Base-by-base conservation (phyloP, 805 yeast species). In the Deakozyma indianensis region DNA sequence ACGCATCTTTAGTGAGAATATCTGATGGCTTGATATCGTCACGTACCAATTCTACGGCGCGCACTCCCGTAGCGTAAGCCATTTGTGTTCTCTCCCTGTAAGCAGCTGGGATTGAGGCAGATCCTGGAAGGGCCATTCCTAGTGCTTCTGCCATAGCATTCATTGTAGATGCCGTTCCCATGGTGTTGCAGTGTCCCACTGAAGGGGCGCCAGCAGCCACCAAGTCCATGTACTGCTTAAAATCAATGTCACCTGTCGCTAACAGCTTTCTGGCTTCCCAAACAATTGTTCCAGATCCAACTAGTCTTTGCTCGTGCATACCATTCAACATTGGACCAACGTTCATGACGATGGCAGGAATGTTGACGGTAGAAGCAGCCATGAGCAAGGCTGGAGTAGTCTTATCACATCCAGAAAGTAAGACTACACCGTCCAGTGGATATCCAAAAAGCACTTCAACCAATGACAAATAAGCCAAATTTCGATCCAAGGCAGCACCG, bases 151-250 rank as follows among this genome's bases (percentile, higher is more conserved):
- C 86, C 48, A 87, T 94, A 24, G 94, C 82, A 4, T 95, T 95
- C 94, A 86, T 84, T 44, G 95, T 85, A 67, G 87, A 87, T 51
- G 96, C 95, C 45, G 96, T 86, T 68, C 87, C 87, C 95, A 86
- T 87, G 70, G 95, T 95, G 71, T 95, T 95, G 68, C 96, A 86
- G 20, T 95, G 84, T 57, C 96, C 96, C 9, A 95, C 80, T 54
- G 95, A 95, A 23, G 95, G 95, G 63, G 57, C 56, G 9, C 51
- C 45, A 18, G 51, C 47, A 9, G 54, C 48, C 21, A 55, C 57
- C 15, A 53, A 21, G 15, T 52, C 56, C 16, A 48, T 41, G 42
- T 55, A 56, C 41, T 55, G 51, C 16, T 55, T 51, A 29, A 48
- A 47, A 35, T 49, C 45, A 23, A 56, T 55, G 24, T 51, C 50